Conservation (phyloP, 345 rosid genomes). For the Moricandia moricandioides region DNA sequence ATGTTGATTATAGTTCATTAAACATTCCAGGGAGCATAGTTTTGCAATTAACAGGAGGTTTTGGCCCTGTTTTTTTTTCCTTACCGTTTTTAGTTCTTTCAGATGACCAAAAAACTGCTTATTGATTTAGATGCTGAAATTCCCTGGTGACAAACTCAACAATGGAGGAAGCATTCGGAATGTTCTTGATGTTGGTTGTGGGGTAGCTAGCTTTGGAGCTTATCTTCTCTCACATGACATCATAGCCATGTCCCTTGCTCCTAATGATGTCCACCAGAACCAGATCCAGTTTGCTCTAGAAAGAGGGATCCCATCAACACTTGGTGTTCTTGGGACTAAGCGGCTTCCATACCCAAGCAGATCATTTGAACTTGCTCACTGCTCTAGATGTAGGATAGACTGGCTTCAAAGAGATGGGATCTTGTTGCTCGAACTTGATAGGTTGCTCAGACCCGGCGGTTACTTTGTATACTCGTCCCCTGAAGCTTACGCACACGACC, state of each 20-base stretch:
- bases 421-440: conserved; percentile 86
- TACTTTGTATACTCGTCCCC: conserved; percentile 97
- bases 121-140: conserved; percentile 86
- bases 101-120: conserved; percentile 32
- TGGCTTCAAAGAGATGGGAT: conserved; percentile 98
- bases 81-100: conserved; percentile 16
- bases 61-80: conserved; percentile 13
- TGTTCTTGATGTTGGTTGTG: conserved; percentile 97
- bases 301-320: conserved; percentile 90
- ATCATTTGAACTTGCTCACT: conserved; percentile 96
- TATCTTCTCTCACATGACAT: conserved; percentile 83
- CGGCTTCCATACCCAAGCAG: conserved; percentile 96
- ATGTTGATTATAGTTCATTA: neutral
- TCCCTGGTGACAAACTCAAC: conserved; percentile 80
- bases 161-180: conserved; percentile 76
- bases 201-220: conserved; percentile 99
- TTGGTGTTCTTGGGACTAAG: conserved; percentile 94
- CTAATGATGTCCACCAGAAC: conserved; percentile 96
- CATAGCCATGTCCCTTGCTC: conserved; percentile 93
- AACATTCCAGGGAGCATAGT: neutral
- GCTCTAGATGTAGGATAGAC: conserved; percentile 95
- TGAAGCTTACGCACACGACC: conserved; percentile 91
- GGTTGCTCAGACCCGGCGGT: conserved; percentile 95
- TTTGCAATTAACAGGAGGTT: conserved; percentile 15
- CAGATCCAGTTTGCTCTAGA: conserved; percentile 97